Evolutionary conservation across 2,329 filamentous ascomycete species (phyloP).

Genomic region (Alternaria brassicae): DNA sequence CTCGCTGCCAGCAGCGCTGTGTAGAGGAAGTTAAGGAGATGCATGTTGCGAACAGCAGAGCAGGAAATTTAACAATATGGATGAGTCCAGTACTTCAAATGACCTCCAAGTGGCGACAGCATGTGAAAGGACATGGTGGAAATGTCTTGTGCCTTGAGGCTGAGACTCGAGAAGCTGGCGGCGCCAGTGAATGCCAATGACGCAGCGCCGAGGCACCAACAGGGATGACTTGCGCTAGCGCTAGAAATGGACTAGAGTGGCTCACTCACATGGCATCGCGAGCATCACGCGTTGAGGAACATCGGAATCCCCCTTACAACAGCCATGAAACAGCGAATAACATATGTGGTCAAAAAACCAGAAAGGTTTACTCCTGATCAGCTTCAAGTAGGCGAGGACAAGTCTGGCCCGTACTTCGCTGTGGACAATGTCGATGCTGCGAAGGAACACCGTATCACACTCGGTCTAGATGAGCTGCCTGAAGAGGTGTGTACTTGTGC

Average conservation of each 20-base stretch:
- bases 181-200: slow-evolving; percentile 14
- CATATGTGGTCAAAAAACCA: slow-evolving; percentile 72
- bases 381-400: slow-evolving; percentile 60
- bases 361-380: slow-evolving; percentile 69
- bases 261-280: slow-evolving; percentile 1
- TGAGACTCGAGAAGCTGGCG: slow-evolving; percentile 23
- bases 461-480: slow-evolving; percentile 77
- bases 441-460: slow-evolving; percentile 80
- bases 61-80: neutral
- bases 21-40: slow-evolving; percentile 36
- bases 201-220: slow-evolving; percentile 6
- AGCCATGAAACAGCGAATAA: slow-evolving; percentile 75
- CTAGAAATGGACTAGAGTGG: neutral
- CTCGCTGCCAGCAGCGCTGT: slow-evolving; percentile 42
- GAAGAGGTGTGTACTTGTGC: slow-evolving; percentile 57
- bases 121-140: slow-evolving; percentile 38
- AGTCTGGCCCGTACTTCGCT: slow-evolving; percentile 53
- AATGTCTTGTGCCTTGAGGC: slow-evolving; percentile 12
- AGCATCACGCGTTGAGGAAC: slow-evolving; percentile 7
- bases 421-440: slow-evolving; percentile 69
- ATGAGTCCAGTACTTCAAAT: neutral
- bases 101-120: slow-evolving; percentile 28
- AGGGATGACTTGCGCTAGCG: neutral
- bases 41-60: slow-evolving; percentile 38
- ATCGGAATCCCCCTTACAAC: slow-evolving; percentile 6